Conservation (phyloP, 805 yeast species). For the Lachancea sp. region DNA sequence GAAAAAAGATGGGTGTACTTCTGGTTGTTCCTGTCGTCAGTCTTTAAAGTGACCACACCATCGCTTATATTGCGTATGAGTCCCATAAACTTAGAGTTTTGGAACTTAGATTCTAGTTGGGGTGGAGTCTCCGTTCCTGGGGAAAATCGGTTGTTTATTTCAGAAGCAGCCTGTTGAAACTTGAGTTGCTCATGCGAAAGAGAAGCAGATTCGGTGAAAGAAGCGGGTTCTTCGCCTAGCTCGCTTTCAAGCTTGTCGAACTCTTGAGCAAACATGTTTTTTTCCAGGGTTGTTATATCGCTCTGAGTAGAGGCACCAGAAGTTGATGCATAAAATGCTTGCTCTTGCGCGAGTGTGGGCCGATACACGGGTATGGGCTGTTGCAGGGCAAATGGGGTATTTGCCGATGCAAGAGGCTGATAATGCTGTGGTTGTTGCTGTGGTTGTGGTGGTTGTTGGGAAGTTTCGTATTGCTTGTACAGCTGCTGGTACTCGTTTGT, state of each 20-base stretch:
- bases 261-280: conserved; percentile 16
- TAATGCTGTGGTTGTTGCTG: too few relatives aligned
- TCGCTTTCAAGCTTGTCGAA: conserved; percentile 23
- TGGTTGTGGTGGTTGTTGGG: conserved; percentile 1
- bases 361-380: not conserved
- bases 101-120: conserved; percentile 17
- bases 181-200: conserved; percentile 21
- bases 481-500: conserved; percentile 24
- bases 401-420: not conserved
- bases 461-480: conserved; percentile 20
- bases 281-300: not conserved
- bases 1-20: conserved; percentile 20
- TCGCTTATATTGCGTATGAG: conserved; percentile 28
- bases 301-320: not conserved
- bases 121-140: conserved; percentile 15
- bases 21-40: conserved; percentile 9
- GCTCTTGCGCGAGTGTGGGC: not conserved
- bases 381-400: not conserved
- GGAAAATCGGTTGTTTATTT: conserved; percentile 13
- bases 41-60: conserved; percentile 26
- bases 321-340: conserved; percentile 4
- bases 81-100: conserved; percentile 26
- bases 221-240: conserved; percentile 8
- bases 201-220: not conserved
- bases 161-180: conserved; percentile 24